Evolutionary conservation across 306 rosid species (phyloP).

Genomic region (Rosa persica): DNA sequence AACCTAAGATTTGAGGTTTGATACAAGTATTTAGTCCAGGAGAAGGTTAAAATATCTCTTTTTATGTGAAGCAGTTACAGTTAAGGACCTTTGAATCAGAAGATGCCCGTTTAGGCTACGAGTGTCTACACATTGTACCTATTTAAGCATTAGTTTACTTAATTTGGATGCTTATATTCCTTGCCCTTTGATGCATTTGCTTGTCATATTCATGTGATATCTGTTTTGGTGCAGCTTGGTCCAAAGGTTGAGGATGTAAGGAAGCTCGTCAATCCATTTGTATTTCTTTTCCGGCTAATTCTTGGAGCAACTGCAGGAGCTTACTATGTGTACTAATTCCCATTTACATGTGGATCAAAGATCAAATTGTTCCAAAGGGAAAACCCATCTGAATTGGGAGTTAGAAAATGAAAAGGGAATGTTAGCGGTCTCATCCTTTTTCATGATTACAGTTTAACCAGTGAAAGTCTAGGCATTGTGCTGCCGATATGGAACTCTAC

Average conservation of each 20-base stretch:
- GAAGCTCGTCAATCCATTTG: constrained; percentile 49
- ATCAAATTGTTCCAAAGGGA: constrained; percentile 67
- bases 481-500: background rate
- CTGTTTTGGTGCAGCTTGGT: constrained; percentile 67
- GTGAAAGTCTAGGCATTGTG: background rate
- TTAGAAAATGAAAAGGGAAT: background rate
- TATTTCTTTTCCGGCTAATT: constrained; percentile 53
- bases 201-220: background rate
- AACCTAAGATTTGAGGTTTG: background rate
- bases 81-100: background rate
- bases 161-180: background rate
- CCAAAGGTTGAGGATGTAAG: constrained; percentile 78
- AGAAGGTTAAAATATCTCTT: background rate
- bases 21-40: background rate
- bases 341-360: constrained; percentile 83
- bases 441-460: background rate
- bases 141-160: background rate
- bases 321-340: constrained; percentile 64
- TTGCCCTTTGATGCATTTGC: background rate
- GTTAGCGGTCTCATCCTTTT: background rate
- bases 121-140: constrained; percentile 2
- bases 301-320: constrained; percentile 71
- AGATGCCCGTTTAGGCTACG: background rate
- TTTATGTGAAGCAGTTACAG: background rate
- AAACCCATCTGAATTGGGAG: constrained; percentile 51